Evolutionary conservation across 495 filamentous ascomycete genomes (phyloP), one percentile per base, ranked within the genome.

Genomic region (Diplogelasinospora grovesii): DNA sequence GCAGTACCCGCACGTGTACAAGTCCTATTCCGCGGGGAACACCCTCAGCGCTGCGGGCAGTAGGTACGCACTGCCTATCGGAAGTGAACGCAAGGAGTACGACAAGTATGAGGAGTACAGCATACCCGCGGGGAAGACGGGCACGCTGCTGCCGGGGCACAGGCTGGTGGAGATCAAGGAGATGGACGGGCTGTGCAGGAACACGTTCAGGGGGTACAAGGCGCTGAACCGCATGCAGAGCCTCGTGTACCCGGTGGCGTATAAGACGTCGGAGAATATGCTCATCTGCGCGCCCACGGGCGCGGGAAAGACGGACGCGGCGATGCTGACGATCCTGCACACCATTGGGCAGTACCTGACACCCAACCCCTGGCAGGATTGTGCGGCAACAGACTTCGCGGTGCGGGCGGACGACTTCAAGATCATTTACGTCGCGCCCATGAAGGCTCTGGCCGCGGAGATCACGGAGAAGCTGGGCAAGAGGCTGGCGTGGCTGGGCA

Each of bases 231-330:
- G 92, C 16, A 99, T 99, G 92, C 92, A 99, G 65, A 96, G 89
- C 50, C 62, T 99, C 35, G 83, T 96, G 4, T 95, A 94, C 58
- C 87, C 89, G 3, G 88, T 99, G 3, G 92, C 90, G 2, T 99
- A 99, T 63, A 83, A 83, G 54, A 94, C 86, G 5, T 95, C 75
- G 55, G 92, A 97, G 62, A 99, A 99, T 56, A 95, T 99, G 89
- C 74, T 99, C 22, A 92, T 99, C 39, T 99, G 92, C 64, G 92
- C 92, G 9, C 92, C 92, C 1, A 99, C 92, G 45, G 92, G 92
- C 79, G 92, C 92, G 70, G 81, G 92, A 79, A 99, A 99, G 70
- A 99, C 92, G 6, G 93, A 99, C 54, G 93, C 89, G 1, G 92
- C 92, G n/a, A 88, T 97, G 86, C 70, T 99, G 42, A 86, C 92